These are phyloP conservation scores for Cyclotella baltica DNA, from an alignment of 108 stramenopile genomes.

Conservation along the genomic window DNA sequence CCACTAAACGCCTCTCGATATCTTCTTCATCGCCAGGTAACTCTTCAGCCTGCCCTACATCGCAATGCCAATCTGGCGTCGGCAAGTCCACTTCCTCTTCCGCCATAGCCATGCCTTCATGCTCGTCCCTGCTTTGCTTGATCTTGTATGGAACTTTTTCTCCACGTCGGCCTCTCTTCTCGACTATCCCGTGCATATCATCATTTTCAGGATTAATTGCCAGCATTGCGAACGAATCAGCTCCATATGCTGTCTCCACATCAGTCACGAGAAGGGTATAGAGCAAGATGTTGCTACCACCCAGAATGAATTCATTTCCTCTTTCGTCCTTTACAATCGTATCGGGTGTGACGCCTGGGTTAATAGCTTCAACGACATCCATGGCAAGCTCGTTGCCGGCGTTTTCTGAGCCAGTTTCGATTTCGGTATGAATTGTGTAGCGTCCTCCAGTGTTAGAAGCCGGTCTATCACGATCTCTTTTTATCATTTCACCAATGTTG, in stretches of 20 bases:
- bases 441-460: no score
- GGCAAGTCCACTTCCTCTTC: neutral
- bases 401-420: neutral
- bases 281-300: neutral
- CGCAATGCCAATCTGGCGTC: neutral
- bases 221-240: neutral
- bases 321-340: neutral
- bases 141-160: neutral
- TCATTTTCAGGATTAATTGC: conserved; percentile 4
- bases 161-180: neutral
- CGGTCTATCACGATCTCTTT: neutral
- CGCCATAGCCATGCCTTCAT: neutral
- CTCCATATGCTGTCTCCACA: neutral
- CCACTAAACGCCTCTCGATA: neutral
- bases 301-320: neutral
- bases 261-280: neutral
- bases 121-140: neutral
- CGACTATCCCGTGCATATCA: neutral
- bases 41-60: neutral
- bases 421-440: conserved; percentile 6
- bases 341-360: conserved; percentile 3
- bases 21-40: neutral
- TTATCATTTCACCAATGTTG: neutral
- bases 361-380: neutral
- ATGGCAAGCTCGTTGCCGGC: neutral